Evolutionary conservation across 495 filamentous ascomycete genomes (phyloP).

Genomic region (Astrocystis sublimbata): DNA sequence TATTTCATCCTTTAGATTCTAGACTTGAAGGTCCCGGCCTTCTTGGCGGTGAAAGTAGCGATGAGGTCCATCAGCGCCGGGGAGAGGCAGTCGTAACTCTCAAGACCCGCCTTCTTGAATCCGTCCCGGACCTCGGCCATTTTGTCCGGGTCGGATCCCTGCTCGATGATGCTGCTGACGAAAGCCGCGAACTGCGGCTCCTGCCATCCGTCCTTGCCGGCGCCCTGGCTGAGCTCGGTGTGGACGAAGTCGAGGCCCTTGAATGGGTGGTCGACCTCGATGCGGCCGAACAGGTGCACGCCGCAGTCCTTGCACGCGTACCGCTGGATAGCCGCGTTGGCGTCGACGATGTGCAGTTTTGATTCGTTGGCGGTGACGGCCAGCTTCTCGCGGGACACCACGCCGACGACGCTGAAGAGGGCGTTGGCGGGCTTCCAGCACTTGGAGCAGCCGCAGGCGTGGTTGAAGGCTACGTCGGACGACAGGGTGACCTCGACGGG

Average conservation of each 20-base stretch:
- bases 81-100: conserved; percentile 58
- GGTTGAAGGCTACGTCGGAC: conserved; percentile 61
- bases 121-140: conserved; percentile 53
- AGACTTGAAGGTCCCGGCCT: conserved; percentile 30
- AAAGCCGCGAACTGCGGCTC: conserved; percentile 65
- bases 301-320: conserved; percentile 59
- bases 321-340: conserved; percentile 55
- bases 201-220: conserved; percentile 60
- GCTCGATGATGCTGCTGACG: conserved; percentile 61
- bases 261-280: conserved; percentile 62
- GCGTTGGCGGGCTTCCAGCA: conserved; percentile 62
- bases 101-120: conserved; percentile 50
- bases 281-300: conserved; percentile 59
- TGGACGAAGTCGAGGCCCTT: conserved; percentile 65
- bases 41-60: conserved; percentile 56
- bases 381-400: conserved; percentile 50
- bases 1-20: neutral
- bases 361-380: conserved; percentile 50
- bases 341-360: conserved; percentile 57
- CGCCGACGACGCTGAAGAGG: conserved; percentile 61
- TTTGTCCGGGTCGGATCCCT: conserved; percentile 54
- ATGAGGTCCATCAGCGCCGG: conserved; percentile 61
- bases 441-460: conserved; percentile 66
- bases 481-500: conserved; percentile 54
- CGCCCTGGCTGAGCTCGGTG: conserved; percentile 54